Percentiles rank a stretch among this genome's conserved stretches.
These are phyloP conservation scores for Fagus sylvatica DNA, from an alignment of 306 rosid species.

Conservation along the genomic window DNA sequence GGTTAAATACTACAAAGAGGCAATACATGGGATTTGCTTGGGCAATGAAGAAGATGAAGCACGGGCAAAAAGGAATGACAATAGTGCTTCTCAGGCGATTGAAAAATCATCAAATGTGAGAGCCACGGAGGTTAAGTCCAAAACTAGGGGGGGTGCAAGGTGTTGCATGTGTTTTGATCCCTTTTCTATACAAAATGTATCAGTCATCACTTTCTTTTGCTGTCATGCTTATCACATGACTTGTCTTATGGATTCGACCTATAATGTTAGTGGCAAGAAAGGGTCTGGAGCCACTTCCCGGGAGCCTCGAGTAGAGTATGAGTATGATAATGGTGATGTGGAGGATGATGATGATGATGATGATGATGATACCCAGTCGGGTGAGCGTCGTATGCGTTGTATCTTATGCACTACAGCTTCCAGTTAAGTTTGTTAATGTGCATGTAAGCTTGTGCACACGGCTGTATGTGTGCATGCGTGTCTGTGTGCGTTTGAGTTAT, in stretches of 20 bases:
- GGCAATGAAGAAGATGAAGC: conserved; percentile 72
- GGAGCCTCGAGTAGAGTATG: conserved; percentile 36
- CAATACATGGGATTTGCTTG: conserved; percentile 78
- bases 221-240: conserved; percentile 55
- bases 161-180: conserved; percentile 98
- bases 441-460: conserved; percentile 4
- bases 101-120: conserved; percentile 55
- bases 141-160: conserved; percentile 89
- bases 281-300: conserved; percentile 34
- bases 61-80: conserved; percentile 54
- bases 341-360: conserved; percentile 50
- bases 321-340: conserved; percentile 44
- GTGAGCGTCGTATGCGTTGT: conserved; percentile 79
- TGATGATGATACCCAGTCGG: conserved; percentile 33
- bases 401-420: conserved; percentile 94
- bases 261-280: conserved; percentile 37
- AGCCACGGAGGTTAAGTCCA: conserved; percentile 64
- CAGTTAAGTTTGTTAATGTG: conserved; percentile 40
- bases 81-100: conserved; percentile 44
- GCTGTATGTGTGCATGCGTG: neutral
- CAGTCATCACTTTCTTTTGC: conserved; percentile 82
- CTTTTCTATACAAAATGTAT: conserved; percentile 72
- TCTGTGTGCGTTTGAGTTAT: neutral
- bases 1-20: conserved; percentile 85
- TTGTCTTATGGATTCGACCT: conserved; percentile 82